Evolutionary conservation across 495 filamentous ascomycete species (phyloP).

Genomic region (Penicillium psychrofluorescens): DNA sequence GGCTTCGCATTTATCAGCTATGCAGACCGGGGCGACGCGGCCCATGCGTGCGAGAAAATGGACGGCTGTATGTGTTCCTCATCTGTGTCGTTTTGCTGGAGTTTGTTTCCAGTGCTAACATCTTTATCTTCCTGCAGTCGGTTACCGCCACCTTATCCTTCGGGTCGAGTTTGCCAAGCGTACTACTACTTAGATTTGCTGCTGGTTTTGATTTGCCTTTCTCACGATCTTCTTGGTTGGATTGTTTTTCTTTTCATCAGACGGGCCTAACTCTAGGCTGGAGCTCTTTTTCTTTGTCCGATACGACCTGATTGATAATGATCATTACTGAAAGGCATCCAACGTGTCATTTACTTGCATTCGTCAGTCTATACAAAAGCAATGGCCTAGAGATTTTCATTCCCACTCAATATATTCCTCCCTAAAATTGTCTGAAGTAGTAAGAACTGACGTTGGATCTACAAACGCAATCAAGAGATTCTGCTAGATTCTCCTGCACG

Average conservation of each 20-base stretch:
- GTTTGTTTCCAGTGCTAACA: slow-evolving; percentile 15
- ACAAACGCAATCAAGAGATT: too few species aligned
- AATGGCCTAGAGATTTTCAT: slow-evolving; percentile 22
- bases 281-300: slow-evolving; percentile 35
- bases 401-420: too few species aligned
- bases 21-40: slow-evolving; percentile 78
- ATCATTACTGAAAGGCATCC: slow-evolving; percentile 34
- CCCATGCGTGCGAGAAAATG: slow-evolving; percentile 91
- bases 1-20: slow-evolving; percentile 98
- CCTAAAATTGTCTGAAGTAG: too few species aligned
- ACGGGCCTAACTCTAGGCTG: slow-evolving; percentile 24
- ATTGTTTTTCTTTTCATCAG: slow-evolving; percentile 28
- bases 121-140: slow-evolving; percentile 39
- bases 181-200: slow-evolving; percentile 48
- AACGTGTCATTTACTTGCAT: slow-evolving; percentile 31
- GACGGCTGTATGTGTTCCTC: slow-evolving; percentile 68
- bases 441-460: too few species aligned
- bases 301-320: slow-evolving; percentile 41
- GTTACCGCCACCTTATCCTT: slow-evolving; percentile 84
- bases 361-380: slow-evolving; percentile 30
- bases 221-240: slow-evolving; percentile 18
- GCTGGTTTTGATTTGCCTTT: slow-evolving; percentile 9
- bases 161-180: slow-evolving; percentile 91
- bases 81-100: not conserved
- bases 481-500: too few species aligned